These are phyloP conservation scores for Plasmodium relictum DNA, from an alignment of 169 alveolate species.

Conservation along the genomic window DNA sequence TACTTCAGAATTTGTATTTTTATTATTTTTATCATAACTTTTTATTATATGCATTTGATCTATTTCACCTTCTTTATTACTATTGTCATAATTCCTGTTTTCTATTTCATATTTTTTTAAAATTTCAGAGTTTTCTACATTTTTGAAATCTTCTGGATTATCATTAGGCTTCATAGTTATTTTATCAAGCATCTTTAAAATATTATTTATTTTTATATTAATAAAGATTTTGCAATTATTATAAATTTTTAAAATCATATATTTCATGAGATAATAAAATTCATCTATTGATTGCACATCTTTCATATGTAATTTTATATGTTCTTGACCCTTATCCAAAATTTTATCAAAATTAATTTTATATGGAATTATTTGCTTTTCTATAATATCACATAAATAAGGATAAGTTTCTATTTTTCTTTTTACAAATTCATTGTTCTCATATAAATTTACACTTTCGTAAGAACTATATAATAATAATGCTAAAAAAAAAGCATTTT, in stretches of 20 bases:
- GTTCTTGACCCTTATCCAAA: not conserved
- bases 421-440: slow-evolving; percentile 5
- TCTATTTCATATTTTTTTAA: too few species aligned
- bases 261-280: not conserved
- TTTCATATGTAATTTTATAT: not conserved
- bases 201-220: slow-evolving; percentile 2
- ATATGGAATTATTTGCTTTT: slow-evolving; percentile 11
- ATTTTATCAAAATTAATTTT: slow-evolving; percentile 17
- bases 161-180: too few species aligned
- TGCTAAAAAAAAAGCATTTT: slow-evolving; percentile 13
- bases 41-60: too few species aligned
- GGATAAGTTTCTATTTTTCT: slow-evolving; percentile 6
- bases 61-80: too few species aligned
- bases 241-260: slow-evolving; percentile 11
- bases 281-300: not conserved
- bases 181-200: not conserved
- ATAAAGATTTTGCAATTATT: slow-evolving; percentile 1
- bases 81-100: too few species aligned
- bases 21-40: too few species aligned
- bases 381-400: slow-evolving; percentile 16
- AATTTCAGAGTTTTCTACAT: too few species aligned
- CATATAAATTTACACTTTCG: slow-evolving; percentile 26
- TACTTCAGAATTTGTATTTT: too few species aligned
- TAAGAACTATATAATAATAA: slow-evolving; percentile 20
- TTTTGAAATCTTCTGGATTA: too few species aligned